phyloP scores from a whole-genome alignment of 108 stramenopile species.

The Mayamaea pseudoterrestris region DNA sequence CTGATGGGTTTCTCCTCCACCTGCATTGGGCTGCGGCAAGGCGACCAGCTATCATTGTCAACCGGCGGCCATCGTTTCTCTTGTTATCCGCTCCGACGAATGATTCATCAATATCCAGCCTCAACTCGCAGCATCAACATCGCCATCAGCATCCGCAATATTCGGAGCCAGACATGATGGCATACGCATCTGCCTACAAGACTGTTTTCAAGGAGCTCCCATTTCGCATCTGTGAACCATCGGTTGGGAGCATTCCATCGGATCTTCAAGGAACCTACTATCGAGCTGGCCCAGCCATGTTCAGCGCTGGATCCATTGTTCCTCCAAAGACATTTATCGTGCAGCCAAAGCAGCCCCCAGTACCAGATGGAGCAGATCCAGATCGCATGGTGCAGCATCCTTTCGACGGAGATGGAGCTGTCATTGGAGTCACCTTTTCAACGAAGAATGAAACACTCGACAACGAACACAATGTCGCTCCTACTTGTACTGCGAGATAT shows the following conservation, averaged over 20 bases:
- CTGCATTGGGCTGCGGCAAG: too few relatives aligned
- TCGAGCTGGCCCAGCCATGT: slow-evolving; percentile 76
- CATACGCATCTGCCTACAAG: slow-evolving; percentile 60
- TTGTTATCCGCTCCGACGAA: too few relatives aligned
- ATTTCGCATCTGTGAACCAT: slow-evolving; percentile 25
- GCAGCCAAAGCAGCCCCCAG: slow-evolving; percentile 67
- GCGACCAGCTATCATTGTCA: too few relatives aligned
- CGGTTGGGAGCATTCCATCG: slow-evolving; percentile 33
- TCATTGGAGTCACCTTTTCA: slow-evolving; percentile 63
- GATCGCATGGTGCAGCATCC: slow-evolving; percentile 71
- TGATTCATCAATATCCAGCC: too few relatives aligned
- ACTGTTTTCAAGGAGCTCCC: slow-evolving; percentile 64
- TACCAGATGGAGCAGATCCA: slow-evolving; percentile 56
- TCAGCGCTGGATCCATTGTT: slow-evolving; percentile 68
- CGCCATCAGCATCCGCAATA: background rate
- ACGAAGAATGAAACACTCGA: slow-evolving; percentile 15
- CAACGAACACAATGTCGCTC: slow-evolving; percentile 2
- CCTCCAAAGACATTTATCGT: slow-evolving; percentile 70
- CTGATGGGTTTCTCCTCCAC: too few relatives aligned
- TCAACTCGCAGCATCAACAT: background rate
- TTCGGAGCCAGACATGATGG: slow-evolving; percentile 41
- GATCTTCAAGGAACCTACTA: slow-evolving; percentile 72
- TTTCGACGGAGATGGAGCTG: slow-evolving; percentile 71
- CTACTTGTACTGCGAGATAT: slow-evolving; percentile 30
- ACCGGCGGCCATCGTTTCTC: too few relatives aligned